Conservation (phyloP, 192 early-diverging fungal genomes). For the Podila epicladia region DNA sequence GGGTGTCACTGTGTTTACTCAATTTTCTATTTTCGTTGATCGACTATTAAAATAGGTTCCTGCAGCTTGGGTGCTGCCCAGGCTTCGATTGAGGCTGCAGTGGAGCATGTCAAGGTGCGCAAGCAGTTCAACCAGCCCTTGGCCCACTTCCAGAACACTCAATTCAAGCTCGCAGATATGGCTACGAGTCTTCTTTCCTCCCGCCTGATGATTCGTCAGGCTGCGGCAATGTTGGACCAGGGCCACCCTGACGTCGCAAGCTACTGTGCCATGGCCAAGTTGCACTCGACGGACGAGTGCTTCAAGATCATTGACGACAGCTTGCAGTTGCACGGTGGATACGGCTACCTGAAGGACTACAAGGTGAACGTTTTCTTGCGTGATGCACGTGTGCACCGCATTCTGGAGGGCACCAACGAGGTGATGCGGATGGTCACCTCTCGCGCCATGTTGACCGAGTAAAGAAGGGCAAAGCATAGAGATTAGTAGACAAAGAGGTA, state of each 20-base stretch:
- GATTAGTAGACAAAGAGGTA: not conserved
- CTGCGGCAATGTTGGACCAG: slow-evolving; percentile 58
- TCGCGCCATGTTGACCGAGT: slow-evolving; percentile 59
- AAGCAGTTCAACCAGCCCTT: slow-evolving; percentile 64
- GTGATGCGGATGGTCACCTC: slow-evolving; percentile 68
- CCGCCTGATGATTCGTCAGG: slow-evolving; percentile 59
- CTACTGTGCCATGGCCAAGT: slow-evolving; percentile 68
- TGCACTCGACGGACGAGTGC: slow-evolving; percentile 63
- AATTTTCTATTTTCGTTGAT: not conserved
- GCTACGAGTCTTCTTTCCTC: slow-evolving; percentile 56
- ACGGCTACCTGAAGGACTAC: slow-evolving; percentile 71
- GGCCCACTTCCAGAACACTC: slow-evolving; percentile 58
- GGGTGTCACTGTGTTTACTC: not conserved
- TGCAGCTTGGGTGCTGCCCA: slow-evolving; percentile 69
- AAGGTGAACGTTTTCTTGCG: slow-evolving; percentile 66
- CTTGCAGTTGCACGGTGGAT: slow-evolving; percentile 66
- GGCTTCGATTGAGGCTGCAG: slow-evolving; percentile 52
- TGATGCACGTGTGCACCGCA: slow-evolving; percentile 66
- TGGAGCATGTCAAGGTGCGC: slow-evolving; percentile 58
- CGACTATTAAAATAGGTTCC: slow-evolving; percentile 35
- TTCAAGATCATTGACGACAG: slow-evolving; percentile 63
- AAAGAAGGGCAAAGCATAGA: not conserved
- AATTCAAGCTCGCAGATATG: slow-evolving; percentile 71
- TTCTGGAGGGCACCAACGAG: slow-evolving; percentile 71
- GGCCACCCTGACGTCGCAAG: slow-evolving; percentile 48